phyloP scores from a whole-genome alignment of 768 basidiomycete genomes.

The Stropharia rugosoannulata region DNA sequence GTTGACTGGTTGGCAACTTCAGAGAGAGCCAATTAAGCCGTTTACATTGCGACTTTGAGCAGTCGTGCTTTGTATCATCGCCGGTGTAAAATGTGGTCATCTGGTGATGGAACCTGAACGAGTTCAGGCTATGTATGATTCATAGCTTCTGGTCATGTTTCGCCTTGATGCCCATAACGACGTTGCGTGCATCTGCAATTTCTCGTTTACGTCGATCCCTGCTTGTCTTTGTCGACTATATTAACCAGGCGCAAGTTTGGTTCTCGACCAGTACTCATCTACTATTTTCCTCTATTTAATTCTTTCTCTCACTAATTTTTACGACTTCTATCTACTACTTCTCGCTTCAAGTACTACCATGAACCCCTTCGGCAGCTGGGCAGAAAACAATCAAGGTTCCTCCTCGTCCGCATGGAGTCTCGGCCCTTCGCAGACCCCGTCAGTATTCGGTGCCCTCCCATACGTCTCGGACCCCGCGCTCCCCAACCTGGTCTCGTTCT shows the following conservation, averaged over 20 bases:
- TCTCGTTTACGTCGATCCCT: background rate
- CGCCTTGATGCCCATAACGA: constrained; percentile 4
- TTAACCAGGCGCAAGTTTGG: background rate
- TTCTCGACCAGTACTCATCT: background rate
- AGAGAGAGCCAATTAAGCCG: background rate
- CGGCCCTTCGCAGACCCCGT: constrained; percentile 34
- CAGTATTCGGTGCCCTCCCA: constrained; percentile 64
- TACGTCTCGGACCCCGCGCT: constrained; percentile 38
- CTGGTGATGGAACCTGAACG: background rate
- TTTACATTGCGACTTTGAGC: background rate
- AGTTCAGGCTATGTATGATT: background rate
- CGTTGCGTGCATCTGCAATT: background rate
- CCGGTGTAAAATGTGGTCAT: constrained; percentile 1
- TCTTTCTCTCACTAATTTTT: background rate
- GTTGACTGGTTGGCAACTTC: background rate
- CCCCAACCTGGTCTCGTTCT: constrained; percentile 36
- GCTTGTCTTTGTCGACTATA: background rate
- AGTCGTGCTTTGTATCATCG: background rate
- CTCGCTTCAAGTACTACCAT: background rate
- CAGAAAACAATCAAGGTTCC: constrained; percentile 24
- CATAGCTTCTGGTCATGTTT: background rate
- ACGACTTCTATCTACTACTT: background rate
- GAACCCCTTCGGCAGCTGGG: constrained; percentile 38
- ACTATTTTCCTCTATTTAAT: background rate
- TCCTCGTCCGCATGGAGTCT: constrained; percentile 21